Base-by-base conservation (phyloP, 257 asterid genomes). In the Capsicum chinense region DNA sequence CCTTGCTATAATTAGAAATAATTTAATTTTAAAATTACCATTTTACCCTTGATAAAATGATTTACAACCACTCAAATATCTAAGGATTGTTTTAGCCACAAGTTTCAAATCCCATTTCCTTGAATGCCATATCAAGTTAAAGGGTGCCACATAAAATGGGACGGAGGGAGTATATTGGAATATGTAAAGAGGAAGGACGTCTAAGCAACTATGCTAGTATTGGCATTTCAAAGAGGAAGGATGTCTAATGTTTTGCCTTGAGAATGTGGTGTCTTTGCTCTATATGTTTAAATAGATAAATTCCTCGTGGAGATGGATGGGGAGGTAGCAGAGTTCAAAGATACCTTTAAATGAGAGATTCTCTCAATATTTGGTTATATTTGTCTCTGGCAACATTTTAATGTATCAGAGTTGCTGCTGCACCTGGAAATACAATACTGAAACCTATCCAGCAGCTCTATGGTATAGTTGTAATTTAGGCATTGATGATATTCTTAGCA, bases 261-360 rank as follows among this genome's bases (percentile, higher is more conserved):
- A 44, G 56, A 70, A 70, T 17, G 56, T 70, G 35, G 56, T 17
- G 37, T 9, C 14, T 9, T 70, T 70, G 21, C 79, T 5, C 6
- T 48, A 3, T 21, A 14, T 52, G 26, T 52, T 76, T 14, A 76
- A 19, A 13, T 50, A 74, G 80, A 60, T 74, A 48, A 44, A 26
- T 52, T 16, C 9, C 63, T 76, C 35, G 4, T 52, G 63, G 58
- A 52, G 81, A 26, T 76, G 62, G 62, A 26, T 26, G 33, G 33
- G 42, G 7, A 76, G 52, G 81, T 52, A 21, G 80, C 48, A 42
- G 80, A 73, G 44, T 76, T 76, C 44, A 12, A 52, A 74, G 47
- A 26, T 26, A 52, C 0, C 39, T n/a, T 52, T 52, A 52, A 5
- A 21, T 52, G 60, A 21, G 59, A 21, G 62, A 21, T 26, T 13